Percentiles rank a stretch among this genome's conserved stretches.
These are phyloP conservation scores for Metarhizium sp. DNA, from an alignment of 2,329 filamentous ascomycete genomes.

Conservation along the genomic window DNA sequence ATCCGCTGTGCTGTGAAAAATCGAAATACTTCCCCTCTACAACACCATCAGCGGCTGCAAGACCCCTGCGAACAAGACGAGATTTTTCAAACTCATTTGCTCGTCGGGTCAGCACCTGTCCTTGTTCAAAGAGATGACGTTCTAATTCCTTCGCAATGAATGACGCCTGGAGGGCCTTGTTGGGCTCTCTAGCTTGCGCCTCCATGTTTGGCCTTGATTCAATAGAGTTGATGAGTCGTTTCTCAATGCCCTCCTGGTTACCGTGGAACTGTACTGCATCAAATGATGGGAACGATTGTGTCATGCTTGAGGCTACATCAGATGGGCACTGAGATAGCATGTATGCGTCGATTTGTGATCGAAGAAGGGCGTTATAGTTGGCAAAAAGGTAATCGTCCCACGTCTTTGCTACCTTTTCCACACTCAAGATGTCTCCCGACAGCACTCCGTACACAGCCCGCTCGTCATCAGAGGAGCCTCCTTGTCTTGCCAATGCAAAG, in stretches of 20 bases:
- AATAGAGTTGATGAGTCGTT: slow-evolving; percentile 51
- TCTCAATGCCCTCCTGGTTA: slow-evolving; percentile 40
- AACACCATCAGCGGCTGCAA: slow-evolving; percentile 20
- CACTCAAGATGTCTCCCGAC: slow-evolving; percentile 72
- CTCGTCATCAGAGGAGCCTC: slow-evolving; percentile 67
- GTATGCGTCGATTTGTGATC: slow-evolving; percentile 70
- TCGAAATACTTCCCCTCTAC: slow-evolving; percentile 40
- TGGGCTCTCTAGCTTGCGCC: slow-evolving; percentile 51
- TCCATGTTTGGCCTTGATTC: slow-evolving; percentile 46
- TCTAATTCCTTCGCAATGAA: slow-evolving; percentile 57
- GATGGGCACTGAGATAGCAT: slow-evolving; percentile 46
- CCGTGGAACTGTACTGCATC: slow-evolving; percentile 57
- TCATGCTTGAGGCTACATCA: slow-evolving; percentile 41
- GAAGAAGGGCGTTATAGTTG: slow-evolving; percentile 76
- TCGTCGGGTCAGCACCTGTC: slow-evolving; percentile 26
- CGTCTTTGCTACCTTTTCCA: slow-evolving; percentile 63
- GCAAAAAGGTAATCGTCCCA: slow-evolving; percentile 87
- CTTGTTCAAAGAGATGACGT: slow-evolving; percentile 50
- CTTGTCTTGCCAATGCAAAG: slow-evolving; percentile 59
- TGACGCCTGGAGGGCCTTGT: slow-evolving; percentile 69
- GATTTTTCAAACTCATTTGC: slow-evolving; percentile 15
- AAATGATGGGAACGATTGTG: slow-evolving; percentile 52
- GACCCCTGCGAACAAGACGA: slow-evolving; percentile 16
- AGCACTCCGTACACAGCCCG: slow-evolving; percentile 83
- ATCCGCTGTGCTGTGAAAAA: slow-evolving; percentile 49